Evolutionary conservation across 768 basidiomycete species (phyloP).

Genomic region (Lactifluus piperatus): DNA sequence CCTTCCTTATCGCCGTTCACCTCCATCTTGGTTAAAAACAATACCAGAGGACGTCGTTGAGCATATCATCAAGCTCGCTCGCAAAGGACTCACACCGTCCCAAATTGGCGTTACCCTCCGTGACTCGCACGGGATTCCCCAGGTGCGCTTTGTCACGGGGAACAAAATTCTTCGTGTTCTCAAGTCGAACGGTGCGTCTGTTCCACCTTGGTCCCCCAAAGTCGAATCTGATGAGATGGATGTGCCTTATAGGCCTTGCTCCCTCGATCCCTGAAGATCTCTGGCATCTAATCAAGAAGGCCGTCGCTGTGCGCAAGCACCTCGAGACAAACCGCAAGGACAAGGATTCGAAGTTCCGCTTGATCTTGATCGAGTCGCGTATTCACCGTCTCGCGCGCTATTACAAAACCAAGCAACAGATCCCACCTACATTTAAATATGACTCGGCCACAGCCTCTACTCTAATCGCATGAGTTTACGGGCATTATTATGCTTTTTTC

Average conservation of each 20-base stretch:
- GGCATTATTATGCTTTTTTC: slow-evolving; percentile 1
- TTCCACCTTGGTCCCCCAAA: background rate
- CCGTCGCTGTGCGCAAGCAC: slow-evolving; percentile 98
- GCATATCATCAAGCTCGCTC: slow-evolving; percentile 93
- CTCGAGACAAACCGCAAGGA: slow-evolving; percentile 97
- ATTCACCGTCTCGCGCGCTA: slow-evolving; percentile 97
- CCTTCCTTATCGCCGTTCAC: slow-evolving; percentile 92
- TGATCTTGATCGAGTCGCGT: slow-evolving; percentile 97
- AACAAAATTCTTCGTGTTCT: slow-evolving; percentile 99
- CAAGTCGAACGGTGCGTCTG: slow-evolving; percentile 76
- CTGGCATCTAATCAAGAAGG: slow-evolving; percentile 99
- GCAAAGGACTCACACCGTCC: slow-evolving; percentile 95
- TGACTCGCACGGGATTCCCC: slow-evolving; percentile 96
- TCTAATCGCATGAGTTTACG: slow-evolving; percentile 55
- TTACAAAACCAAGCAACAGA: slow-evolving; percentile 98
- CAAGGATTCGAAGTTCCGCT: slow-evolving; percentile 95
- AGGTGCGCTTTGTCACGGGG: slow-evolving; percentile 96
- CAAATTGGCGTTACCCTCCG: slow-evolving; percentile 98
- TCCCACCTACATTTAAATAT: slow-evolving; percentile 97
- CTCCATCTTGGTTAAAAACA: slow-evolving; percentile 95
- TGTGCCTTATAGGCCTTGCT: slow-evolving; percentile 67
- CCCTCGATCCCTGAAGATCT: slow-evolving; percentile 98
- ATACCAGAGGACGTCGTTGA: slow-evolving; percentile 92
- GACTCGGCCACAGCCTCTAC: slow-evolving; percentile 94
- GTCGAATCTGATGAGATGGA: background rate